Evolutionary conservation across 176 grass and related monocot genomes (phyloP).

Genomic region (Raddia distichophylla): DNA sequence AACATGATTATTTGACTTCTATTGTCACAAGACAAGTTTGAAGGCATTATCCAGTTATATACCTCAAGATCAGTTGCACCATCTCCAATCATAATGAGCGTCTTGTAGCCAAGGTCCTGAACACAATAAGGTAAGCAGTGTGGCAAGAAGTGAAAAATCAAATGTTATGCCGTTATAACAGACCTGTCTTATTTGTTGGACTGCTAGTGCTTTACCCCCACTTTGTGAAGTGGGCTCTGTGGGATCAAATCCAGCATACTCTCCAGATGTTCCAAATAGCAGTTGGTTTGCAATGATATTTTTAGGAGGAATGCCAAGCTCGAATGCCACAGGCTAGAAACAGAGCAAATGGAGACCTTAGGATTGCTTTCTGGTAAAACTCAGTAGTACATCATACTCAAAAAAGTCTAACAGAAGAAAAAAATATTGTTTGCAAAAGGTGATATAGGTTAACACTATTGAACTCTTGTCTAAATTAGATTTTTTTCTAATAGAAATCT

Average conservation of each 20-base stretch:
- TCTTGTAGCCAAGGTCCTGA: slow-evolving; percentile 49
- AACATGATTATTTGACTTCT: slow-evolving; percentile 13
- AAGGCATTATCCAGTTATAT: slow-evolving; percentile 3
- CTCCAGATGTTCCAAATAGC: slow-evolving; percentile 70
- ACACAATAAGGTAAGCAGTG: slow-evolving; percentile 32
- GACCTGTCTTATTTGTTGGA: slow-evolving; percentile 89
- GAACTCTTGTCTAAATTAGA: background rate
- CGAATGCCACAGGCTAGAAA: slow-evolving; percentile 78
- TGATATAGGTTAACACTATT: background rate
- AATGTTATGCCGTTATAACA: slow-evolving; percentile 18
- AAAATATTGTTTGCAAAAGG: background rate
- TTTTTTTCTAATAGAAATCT: background rate
- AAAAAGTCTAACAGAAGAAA: too few species aligned
- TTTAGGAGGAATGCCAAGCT: slow-evolving; percentile 76
- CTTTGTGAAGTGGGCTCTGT: slow-evolving; percentile 86
- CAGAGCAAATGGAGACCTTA: slow-evolving; percentile 20
- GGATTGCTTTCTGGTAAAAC: background rate
- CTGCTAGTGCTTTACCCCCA: slow-evolving; percentile 88
- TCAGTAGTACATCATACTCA: too few species aligned
- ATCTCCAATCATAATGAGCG: slow-evolving; percentile 90
- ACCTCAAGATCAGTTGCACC: slow-evolving; percentile 94
- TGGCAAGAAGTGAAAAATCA: background rate
- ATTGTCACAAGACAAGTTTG: background rate
- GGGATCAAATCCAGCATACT: slow-evolving; percentile 87
- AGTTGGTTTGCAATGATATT: slow-evolving; percentile 95